Evolutionary conservation across 306 rosid species (phyloP).

Genomic region (Prunus salicina): DNA sequence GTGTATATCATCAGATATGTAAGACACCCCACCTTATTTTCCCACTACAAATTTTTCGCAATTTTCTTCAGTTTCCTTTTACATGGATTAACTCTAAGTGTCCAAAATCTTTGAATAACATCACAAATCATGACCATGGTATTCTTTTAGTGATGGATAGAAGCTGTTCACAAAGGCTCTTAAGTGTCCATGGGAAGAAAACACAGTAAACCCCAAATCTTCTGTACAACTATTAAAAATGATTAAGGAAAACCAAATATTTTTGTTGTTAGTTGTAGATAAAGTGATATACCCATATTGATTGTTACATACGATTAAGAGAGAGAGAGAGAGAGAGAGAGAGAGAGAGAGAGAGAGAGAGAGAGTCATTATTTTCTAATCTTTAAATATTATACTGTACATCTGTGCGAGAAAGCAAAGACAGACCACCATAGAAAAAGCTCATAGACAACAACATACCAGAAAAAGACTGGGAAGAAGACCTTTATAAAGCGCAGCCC

Average conservation of each 20-base stretch:
- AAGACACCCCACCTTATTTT: not conserved
- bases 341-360: not conserved
- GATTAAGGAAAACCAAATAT: not conserved
- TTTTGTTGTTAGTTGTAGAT: not conserved
- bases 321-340: not conserved
- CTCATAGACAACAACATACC: conserved; percentile 50
- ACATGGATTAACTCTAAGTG: not conserved
- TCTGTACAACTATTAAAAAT: not conserved
- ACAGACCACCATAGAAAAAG: not conserved
- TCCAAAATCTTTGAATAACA: not conserved
- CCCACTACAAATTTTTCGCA: not conserved
- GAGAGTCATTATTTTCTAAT: not conserved
- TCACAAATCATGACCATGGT: not conserved
- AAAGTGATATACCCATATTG: not conserved
- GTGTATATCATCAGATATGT: not conserved
- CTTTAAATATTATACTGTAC: not conserved
- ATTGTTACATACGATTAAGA: not conserved
- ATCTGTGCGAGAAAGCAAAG: conserved; percentile 4
- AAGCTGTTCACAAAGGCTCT: not conserved
- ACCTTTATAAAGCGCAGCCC: conserved; percentile 79
- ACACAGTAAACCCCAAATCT: not conserved
- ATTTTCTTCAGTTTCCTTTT: not conserved
- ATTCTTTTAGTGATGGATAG: not conserved
- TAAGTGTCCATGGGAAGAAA: not conserved
- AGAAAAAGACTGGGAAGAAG: conserved; percentile 83